phyloP scores from a whole-genome alignment of 2,329 filamentous ascomycete species.

The Diaporthe destruens region DNA sequence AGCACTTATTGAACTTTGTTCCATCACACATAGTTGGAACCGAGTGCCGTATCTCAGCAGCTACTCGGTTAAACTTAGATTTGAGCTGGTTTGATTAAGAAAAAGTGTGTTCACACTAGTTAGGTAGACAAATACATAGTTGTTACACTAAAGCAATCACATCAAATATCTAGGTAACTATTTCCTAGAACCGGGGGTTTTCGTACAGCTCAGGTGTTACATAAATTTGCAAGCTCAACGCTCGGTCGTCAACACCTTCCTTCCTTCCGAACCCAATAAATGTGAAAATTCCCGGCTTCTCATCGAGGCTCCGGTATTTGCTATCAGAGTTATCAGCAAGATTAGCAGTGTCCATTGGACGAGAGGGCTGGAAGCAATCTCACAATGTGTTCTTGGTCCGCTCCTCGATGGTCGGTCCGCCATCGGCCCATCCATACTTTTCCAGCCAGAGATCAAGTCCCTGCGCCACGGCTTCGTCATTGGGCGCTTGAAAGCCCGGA shows the following conservation, averaged over 20 bases:
- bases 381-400: not conserved
- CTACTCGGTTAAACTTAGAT: conserved; percentile 16
- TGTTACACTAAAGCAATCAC: not conserved
- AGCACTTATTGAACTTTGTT: not conserved
- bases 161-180: not conserved
- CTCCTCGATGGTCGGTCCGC: not conserved
- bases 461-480: conserved; percentile 26
- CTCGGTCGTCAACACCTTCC: conserved; percentile 18
- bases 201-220: conserved; percentile 32
- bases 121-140: not conserved
- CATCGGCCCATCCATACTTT: conserved; percentile 30
- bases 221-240: conserved; percentile 25
- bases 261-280: conserved; percentile 19
- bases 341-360: not conserved
- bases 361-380: not conserved
- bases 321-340: not conserved
- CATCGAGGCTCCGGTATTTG: conserved; percentile 17
- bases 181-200: conserved; percentile 13
- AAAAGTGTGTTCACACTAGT: not conserved
- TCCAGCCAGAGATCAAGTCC: conserved; percentile 23
- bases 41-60: conserved; percentile 7
- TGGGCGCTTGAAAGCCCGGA: conserved; percentile 3
- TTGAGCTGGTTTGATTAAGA: not conserved
- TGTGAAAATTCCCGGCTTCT: conserved; percentile 22
- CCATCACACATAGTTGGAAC: not conserved